Evolutionary conservation across 2,329 filamentous ascomycete genomes (phyloP).

Genomic region (Pseudocercospora cruenta): DNA sequence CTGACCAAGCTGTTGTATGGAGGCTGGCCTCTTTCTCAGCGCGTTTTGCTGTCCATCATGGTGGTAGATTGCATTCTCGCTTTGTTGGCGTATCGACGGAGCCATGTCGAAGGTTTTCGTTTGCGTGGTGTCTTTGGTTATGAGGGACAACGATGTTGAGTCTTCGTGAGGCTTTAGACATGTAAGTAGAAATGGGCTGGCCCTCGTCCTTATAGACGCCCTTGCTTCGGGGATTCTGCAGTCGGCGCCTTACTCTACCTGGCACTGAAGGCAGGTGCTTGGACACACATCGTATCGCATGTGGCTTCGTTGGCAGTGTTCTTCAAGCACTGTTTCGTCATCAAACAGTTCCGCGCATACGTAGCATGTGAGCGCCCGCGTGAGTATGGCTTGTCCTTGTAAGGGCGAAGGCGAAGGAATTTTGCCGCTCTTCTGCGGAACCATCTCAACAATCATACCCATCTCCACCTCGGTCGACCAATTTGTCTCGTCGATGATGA

Average conservation of each 20-base stretch:
- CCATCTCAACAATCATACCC: background rate
- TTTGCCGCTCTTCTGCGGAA: background rate
- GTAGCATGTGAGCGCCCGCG: background rate
- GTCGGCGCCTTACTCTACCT: background rate
- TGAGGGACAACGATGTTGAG: background rate
- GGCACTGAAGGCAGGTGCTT: background rate
- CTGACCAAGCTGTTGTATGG: background rate
- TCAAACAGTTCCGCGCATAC: background rate
- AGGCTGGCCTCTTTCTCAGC: background rate
- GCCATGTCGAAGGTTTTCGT: background rate
- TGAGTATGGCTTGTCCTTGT: background rate
- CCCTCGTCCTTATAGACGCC: background rate
- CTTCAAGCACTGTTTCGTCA: background rate
- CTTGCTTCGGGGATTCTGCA: background rate
- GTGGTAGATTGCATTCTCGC: background rate
- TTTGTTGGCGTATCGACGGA: background rate
- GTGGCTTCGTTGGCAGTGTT: background rate
- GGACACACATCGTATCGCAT: background rate
- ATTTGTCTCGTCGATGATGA: background rate
- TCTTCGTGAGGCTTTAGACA: background rate
- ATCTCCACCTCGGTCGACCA: background rate
- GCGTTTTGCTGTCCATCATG: background rate
- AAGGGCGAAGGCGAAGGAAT: background rate
- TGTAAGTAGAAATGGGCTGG: background rate
- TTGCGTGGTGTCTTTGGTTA: too few species aligned